Evolutionary conservation across 306 rosid genomes (phyloP).

Genomic region (Cicer yamashitae): DNA sequence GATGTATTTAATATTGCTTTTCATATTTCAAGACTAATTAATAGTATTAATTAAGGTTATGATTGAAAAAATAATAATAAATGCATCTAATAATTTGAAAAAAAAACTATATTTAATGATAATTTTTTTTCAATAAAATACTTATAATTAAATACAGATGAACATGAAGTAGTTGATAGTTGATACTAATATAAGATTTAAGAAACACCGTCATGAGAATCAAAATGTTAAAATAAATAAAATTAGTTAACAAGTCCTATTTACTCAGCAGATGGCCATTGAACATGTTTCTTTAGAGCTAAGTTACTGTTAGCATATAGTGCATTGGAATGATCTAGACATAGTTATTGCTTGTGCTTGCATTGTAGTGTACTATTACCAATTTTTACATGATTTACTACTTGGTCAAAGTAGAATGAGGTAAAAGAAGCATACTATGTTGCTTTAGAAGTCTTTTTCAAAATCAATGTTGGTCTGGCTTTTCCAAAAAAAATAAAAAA

Average conservation of each 20-base stretch:
- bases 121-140: too few species aligned
- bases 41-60: too few species aligned
- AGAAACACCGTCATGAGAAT: background rate
- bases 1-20: too few species aligned
- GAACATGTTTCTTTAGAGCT: background rate
- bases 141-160: too few species aligned
- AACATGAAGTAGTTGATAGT: too few species aligned
- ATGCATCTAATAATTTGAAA: too few species aligned
- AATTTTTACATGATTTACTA: slow-evolving; percentile 21
- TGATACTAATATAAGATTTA: background rate
- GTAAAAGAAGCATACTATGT: slow-evolving; percentile 11
- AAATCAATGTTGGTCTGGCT: slow-evolving; percentile 2
- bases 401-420: slow-evolving; percentile 26
- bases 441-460: slow-evolving; percentile 32
- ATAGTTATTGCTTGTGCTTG: slow-evolving; percentile 9
- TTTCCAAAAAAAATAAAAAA: background rate
- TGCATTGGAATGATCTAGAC: background rate
- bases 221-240: background rate
- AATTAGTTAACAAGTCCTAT: background rate
- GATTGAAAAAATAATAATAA: too few species aligned
- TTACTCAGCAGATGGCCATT: background rate
- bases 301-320: background rate
- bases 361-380: background rate
- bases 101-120: too few species aligned
- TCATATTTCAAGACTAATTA: too few species aligned